Conservation (phyloP, 805 yeast genomes). For the Metschnikowia amazonensis region DNA sequence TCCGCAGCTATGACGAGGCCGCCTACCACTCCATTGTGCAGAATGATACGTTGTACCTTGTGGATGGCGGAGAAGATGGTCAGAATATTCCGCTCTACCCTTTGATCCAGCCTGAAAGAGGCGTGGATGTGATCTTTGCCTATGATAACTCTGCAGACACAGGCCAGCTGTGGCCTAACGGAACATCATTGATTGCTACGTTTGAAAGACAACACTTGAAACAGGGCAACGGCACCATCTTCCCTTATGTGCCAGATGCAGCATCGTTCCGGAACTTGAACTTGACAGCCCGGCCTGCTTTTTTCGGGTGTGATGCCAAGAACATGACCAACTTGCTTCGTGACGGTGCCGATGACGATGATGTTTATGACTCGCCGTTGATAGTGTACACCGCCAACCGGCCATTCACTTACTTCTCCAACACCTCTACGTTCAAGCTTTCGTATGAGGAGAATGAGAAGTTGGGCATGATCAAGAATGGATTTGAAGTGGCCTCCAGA, state of each 20-base stretch:
- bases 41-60: conserved; percentile 33
- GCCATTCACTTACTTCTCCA: conserved; percentile 27
- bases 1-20: conserved; percentile 22
- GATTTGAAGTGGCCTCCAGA: conserved; percentile 26
- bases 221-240: conserved; percentile 26
- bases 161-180: conserved; percentile 39
- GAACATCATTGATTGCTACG: conserved; percentile 36
- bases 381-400: conserved; percentile 30
- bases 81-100: conserved; percentile 42
- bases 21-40: conserved; percentile 19
- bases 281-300: conserved; percentile 23
- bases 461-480: conserved; percentile 25
- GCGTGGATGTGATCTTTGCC: conserved; percentile 40
- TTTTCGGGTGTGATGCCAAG: conserved; percentile 27
- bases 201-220: conserved; percentile 27
- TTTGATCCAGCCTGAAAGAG: conserved; percentile 33
- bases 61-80: conserved; percentile 43
- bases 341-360: conserved; percentile 12
- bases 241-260: conserved; percentile 25
- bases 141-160: conserved; percentile 38
- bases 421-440: conserved; percentile 27
- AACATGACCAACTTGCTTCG: conserved; percentile 22
- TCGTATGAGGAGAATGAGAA: conserved; percentile 23
- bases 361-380: conserved; percentile 21
- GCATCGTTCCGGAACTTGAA: conserved; percentile 20